phyloP scores from a whole-genome alignment of 805 yeast genomes.

The Monosporozyma solicola region DNA sequence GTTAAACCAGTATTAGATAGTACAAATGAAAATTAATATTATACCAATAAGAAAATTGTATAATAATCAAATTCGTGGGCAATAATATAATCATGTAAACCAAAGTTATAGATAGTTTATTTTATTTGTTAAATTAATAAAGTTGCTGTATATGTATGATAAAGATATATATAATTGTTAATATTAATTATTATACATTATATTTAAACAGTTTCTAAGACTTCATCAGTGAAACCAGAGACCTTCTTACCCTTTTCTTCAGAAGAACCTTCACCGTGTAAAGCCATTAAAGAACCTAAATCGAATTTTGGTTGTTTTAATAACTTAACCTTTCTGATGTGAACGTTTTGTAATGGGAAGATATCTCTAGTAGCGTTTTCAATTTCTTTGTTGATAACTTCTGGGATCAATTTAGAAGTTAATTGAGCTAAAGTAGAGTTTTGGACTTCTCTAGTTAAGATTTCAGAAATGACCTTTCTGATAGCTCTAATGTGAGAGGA shows the following conservation, averaged over 20 bases:
- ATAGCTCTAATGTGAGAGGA: slow-evolving; percentile 93
- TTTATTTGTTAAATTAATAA: slow-evolving; percentile 1
- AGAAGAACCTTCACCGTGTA: slow-evolving; percentile 89
- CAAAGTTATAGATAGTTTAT: background rate
- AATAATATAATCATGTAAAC: background rate
- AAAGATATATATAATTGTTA: background rate
- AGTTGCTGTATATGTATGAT: slow-evolving; percentile 3
- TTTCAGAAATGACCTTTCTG: slow-evolving; percentile 93
- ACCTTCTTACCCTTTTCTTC: slow-evolving; percentile 97
- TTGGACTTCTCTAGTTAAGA: slow-evolving; percentile 92
- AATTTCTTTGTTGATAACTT: slow-evolving; percentile 96
- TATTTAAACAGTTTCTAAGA: slow-evolving; percentile 86
- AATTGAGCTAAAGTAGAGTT: slow-evolving; percentile 93
- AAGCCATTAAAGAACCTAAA: slow-evolving; percentile 88
- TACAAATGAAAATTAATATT: no score
- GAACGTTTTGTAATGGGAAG: slow-evolving; percentile 96
- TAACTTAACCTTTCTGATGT: slow-evolving; percentile 96
- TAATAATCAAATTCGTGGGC: background rate
- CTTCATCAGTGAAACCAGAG: slow-evolving; percentile 93
- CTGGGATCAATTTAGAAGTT: slow-evolving; percentile 95
- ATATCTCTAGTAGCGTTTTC: slow-evolving; percentile 91
- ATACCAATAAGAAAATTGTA: no score
- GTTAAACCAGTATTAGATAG: background rate
- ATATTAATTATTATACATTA: background rate
- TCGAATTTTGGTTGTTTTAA: slow-evolving; percentile 98